Percentiles rank a stretch among this genome's conserved stretches.
These are phyloP conservation scores for Trichaptum fuscoviolaceum DNA, from an alignment of 768 basidiomycete species.

Conservation along the genomic window DNA sequence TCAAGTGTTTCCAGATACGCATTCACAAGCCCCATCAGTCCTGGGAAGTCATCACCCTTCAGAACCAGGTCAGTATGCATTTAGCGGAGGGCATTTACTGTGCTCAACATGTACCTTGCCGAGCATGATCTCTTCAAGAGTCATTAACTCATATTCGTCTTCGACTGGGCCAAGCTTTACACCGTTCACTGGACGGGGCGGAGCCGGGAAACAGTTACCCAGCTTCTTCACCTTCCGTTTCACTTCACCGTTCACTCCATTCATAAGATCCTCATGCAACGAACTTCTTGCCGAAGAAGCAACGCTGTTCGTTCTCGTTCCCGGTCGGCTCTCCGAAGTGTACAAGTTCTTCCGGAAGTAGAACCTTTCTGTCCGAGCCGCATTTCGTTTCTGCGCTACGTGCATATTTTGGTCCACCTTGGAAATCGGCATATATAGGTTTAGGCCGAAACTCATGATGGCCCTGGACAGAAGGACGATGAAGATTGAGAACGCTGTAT, in stretches of 20 bases:
- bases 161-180: conserved; percentile 43
- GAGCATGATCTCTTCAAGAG: conserved; percentile 87
- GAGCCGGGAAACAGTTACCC: conserved; percentile 65
- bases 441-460: conserved; percentile 85
- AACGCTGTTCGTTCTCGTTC: conserved; percentile 26
- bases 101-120: conserved; percentile 61
- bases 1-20: conserved; percentile 87
- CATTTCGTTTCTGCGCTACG: conserved; percentile 81
- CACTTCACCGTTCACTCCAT: conserved; percentile 21
- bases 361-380: conserved; percentile 69
- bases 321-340: conserved; percentile 39
- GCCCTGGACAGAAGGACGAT: conserved; percentile 91
- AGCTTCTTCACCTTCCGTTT: conserved; percentile 58
- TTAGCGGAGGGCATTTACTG: conserved; percentile 9
- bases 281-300: conserved; percentile 40
- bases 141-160: conserved; percentile 90
- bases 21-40: conserved; percentile 73
- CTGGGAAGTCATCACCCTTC: conserved; percentile 66
- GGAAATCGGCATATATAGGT: conserved; percentile 96
- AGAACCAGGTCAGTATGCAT: background rate
- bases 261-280: conserved; percentile 26
- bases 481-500: conserved; percentile 94
- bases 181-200: conserved; percentile 48
- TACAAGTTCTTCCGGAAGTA: conserved; percentile 88
- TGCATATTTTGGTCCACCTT: conserved; percentile 98